Conservation (phyloP, 148 eudicot genomes). For the Talinum fruticosum region DNA sequence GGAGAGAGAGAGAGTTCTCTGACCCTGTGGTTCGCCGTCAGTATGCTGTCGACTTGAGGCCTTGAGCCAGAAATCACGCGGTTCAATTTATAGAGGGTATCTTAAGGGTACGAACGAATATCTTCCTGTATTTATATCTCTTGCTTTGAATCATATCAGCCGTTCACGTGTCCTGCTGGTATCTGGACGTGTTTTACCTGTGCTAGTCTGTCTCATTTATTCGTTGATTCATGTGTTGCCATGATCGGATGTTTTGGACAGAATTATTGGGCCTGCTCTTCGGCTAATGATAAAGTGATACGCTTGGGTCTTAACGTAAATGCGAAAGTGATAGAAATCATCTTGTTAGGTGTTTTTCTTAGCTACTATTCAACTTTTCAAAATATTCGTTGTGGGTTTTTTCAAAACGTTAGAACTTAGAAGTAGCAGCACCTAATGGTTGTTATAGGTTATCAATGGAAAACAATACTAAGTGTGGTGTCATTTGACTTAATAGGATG, state of each 20-base stretch:
- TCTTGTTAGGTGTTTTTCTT: background rate
- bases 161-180: conserved; percentile 19
- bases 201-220: conserved; percentile 2
- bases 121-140: background rate
- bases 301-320: background rate
- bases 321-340: background rate
- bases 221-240: background rate
- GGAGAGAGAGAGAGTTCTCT: background rate
- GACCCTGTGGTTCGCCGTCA: conserved; percentile 1
- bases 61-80: conserved; percentile 23
- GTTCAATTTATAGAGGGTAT: background rate
- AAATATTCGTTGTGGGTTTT: no score
- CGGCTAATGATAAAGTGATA: background rate
- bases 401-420: background rate
- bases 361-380: background rate
- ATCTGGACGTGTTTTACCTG: background rate
- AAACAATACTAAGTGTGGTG: background rate
- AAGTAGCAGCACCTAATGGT: background rate
- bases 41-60: conserved; percentile 3
- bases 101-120: background rate
- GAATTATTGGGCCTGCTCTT: background rate
- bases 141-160: background rate
- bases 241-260: background rate
- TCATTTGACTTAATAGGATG: background rate
- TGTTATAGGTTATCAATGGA: background rate